Evolutionary conservation across 371 early-diverging fungal genomes (phyloP).

Genomic region (Mycotypha africana): DNA sequence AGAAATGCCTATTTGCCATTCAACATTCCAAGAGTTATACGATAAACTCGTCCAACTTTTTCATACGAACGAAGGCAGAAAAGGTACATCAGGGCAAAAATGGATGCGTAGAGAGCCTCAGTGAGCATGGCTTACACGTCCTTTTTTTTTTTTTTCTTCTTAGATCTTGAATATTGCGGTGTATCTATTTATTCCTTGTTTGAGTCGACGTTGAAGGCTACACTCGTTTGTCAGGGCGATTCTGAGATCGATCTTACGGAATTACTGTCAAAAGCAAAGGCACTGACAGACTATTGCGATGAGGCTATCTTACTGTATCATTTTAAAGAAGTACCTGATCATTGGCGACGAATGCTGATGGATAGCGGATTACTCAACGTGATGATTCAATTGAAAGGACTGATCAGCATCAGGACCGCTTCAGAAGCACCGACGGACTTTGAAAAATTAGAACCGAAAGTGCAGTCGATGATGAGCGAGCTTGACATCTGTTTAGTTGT

Average conservation of each 20-base stretch:
- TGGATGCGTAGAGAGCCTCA: too few relatives aligned
- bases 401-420: background rate
- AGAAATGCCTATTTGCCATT: too few relatives aligned
- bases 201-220: background rate
- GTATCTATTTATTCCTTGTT: conserved; percentile 8
- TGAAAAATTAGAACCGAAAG: conserved; percentile 2
- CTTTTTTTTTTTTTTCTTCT: background rate
- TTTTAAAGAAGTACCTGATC: conserved; percentile 46
- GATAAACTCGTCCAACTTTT: too few relatives aligned
- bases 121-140: too few relatives aligned
- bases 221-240: too few relatives aligned
- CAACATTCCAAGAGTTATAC: too few relatives aligned
- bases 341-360: conserved; percentile 54
- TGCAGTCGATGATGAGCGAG: conserved; percentile 28
- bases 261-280: background rate
- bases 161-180: conserved; percentile 11
- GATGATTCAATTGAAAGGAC: conserved; percentile 15
- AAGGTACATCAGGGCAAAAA: too few relatives aligned
- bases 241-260: background rate
- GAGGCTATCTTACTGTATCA: conserved; percentile 36
- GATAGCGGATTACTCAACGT: conserved; percentile 48
- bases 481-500: conserved; percentile 50
- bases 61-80: too few relatives aligned
- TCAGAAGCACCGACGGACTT: background rate
- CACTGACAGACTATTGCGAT: conserved; percentile 34